Conservation (phyloP, 2,329 filamentous ascomycete genomes). For the Pseudogymnoascus sp. region DNA sequence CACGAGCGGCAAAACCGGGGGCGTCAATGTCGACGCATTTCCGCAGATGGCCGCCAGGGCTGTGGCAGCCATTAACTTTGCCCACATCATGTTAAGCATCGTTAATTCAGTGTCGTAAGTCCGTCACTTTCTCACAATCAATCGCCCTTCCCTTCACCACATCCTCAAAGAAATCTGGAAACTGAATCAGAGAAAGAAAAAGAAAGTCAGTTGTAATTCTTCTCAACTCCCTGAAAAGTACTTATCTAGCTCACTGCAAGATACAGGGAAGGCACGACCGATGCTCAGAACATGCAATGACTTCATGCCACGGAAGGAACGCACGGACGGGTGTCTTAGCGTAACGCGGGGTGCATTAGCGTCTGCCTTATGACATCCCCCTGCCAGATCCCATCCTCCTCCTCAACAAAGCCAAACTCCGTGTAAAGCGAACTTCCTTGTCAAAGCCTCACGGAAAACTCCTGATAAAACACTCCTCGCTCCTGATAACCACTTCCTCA, state of each 20-base stretch:
- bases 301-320: not conserved
- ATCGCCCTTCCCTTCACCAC: not conserved
- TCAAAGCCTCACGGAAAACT: no score
- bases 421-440: no score
- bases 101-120: not conserved
- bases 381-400: conserved; percentile 3
- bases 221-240: not conserved
- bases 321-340: not conserved
- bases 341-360: not conserved
- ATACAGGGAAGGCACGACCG: not conserved
- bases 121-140: not conserved
- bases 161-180: not conserved
- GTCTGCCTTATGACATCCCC: not conserved
- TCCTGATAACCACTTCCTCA: no score
- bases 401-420: no score
- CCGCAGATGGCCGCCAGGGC: conserved; percentile 22
- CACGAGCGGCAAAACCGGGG: conserved; percentile 48
- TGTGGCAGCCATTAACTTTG: conserved; percentile 19
- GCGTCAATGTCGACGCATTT: conserved; percentile 44
- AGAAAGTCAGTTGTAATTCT: not conserved
- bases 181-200: not conserved
- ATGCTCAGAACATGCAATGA: not conserved
- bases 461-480: no score
- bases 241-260: not conserved
- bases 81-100: not conserved